Base-by-base conservation (phyloP, 768 basidiomycete species). In the Lanmaoa pseudosensibilis region DNA sequence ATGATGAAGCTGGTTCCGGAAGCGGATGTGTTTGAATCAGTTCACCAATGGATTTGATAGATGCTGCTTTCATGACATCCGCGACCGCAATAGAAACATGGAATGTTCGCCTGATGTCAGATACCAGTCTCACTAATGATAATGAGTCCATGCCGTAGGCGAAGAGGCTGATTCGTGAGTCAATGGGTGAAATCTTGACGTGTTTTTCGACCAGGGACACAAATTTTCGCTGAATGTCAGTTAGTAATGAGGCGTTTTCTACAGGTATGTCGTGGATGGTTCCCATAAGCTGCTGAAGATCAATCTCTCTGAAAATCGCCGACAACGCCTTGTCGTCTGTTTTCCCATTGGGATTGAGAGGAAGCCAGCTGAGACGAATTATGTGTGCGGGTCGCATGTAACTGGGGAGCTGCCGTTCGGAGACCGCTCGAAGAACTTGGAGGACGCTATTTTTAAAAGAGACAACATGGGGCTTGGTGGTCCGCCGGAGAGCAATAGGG, bases 361-460 rank as follows among this genome's bases (percentile, higher is more conserved):
- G 79, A 53, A 82, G 73, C 70, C 75, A 81, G 54, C 65, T 70
- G n/a, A 82, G 67, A 8, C 80, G 77, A 32, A 82, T 70, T 50
- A 82, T 72, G 62, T 80, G 78, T 53, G 75, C 74, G 10, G 81
- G 81, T 7, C 80, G 74, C 80, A 81, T 81, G 58, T 82, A 82
- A 46, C 72, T 75, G 6, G 81, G 74, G 1, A 82, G 68, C 59
- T 79, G 75, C 7, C 57, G 60, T 37, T 78, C 74, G 56, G 77
- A 79, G 13, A 72, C 71, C 9, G 49, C 62, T 46, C 56, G 63
- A 18, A 74, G 55, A 18, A 38, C 39, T n/a, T 54, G 56, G 46
- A 74, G 65, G 55, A 80, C 69, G 18, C 59, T 61, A 30, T 65
- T 60, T 23, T 75, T 47, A 12, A 78, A 63, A 32, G 74, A 61